phyloP scores from a whole-genome alignment of 441 rosid genomes.

The Adansonia gregorii region DNA sequence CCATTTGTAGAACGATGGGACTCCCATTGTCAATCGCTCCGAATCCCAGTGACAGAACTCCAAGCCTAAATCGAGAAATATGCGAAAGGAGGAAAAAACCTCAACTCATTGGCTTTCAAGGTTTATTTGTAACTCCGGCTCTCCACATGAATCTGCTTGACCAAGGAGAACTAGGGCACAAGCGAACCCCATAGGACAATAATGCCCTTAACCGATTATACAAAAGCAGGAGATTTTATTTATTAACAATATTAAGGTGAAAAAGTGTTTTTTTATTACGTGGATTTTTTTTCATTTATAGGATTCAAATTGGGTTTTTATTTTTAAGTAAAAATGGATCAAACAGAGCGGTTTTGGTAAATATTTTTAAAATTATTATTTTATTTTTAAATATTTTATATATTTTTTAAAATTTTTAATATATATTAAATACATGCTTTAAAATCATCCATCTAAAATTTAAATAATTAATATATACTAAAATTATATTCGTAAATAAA shows the following conservation, averaged over 20 bases:
- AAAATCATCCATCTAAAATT: no score
- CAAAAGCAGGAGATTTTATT: neutral
- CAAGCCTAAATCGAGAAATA: neutral
- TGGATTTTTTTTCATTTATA: no score
- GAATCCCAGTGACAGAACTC: conserved; percentile 29
- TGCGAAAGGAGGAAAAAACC: neutral
- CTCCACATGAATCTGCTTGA: neutral
- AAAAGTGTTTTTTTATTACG: neutral
- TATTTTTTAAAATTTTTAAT: no score
- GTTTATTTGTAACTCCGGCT: neutral
- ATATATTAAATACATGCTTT: no score
- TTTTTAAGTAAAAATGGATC: no score
- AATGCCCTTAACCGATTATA: neutral
- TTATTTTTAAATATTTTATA: no score
- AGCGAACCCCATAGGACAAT: neutral
- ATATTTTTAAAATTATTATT: no score
- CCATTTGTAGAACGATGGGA: conserved; percentile 81
- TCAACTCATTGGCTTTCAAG: neutral
- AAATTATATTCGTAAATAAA: no score
- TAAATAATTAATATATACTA: no score
- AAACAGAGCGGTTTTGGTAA: no score
- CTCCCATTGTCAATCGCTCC: conserved; percentile 53
- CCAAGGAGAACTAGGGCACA: conserved; percentile 30
- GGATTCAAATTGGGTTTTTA: no score
- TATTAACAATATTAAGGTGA: neutral